Evolutionary conservation across 495 filamentous ascomycete species (phyloP).

Genomic region (Talaromyces stipitatus): DNA sequence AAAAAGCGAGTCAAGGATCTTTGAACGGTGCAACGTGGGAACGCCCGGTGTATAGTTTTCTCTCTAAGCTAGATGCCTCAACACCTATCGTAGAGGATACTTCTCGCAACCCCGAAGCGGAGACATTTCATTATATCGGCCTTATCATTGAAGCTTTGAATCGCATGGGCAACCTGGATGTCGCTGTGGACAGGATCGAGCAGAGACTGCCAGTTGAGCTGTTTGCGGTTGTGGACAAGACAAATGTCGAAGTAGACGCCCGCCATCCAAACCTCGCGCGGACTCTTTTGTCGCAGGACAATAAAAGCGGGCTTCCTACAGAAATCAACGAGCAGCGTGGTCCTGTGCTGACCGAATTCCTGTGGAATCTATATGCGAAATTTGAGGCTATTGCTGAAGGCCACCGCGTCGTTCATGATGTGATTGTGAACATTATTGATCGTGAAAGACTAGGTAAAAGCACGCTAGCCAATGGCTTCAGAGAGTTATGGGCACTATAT

Average conservation of each 20-base stretch:
- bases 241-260: slow-evolving; percentile 86
- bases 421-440: slow-evolving; percentile 70
- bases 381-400: slow-evolving; percentile 96
- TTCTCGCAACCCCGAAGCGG: slow-evolving; percentile 86
- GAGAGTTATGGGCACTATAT: slow-evolving; percentile 89
- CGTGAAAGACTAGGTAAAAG: slow-evolving; percentile 58
- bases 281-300: slow-evolving; percentile 43
- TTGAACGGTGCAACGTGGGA: slow-evolving; percentile 34
- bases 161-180: slow-evolving; percentile 75
- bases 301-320: slow-evolving; percentile 49
- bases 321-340: slow-evolving; percentile 64
- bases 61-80: slow-evolving; percentile 72
- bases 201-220: slow-evolving; percentile 91
- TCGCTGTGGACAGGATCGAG: slow-evolving; percentile 81
- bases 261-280: slow-evolving; percentile 68
- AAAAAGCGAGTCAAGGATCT: slow-evolving; percentile 45
- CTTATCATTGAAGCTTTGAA: slow-evolving; percentile 84
- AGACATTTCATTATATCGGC: slow-evolving; percentile 88
- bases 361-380: slow-evolving; percentile 90
- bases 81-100: slow-evolving; percentile 71
- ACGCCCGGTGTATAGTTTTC: slow-evolving; percentile 65
- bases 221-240: slow-evolving; percentile 88
- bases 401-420: slow-evolving; percentile 88
- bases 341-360: slow-evolving; percentile 77
- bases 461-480: slow-evolving; percentile 69